Conservation (phyloP, 2,329 filamentous ascomycete genomes). For the Xylariomycetidae sp. region DNA sequence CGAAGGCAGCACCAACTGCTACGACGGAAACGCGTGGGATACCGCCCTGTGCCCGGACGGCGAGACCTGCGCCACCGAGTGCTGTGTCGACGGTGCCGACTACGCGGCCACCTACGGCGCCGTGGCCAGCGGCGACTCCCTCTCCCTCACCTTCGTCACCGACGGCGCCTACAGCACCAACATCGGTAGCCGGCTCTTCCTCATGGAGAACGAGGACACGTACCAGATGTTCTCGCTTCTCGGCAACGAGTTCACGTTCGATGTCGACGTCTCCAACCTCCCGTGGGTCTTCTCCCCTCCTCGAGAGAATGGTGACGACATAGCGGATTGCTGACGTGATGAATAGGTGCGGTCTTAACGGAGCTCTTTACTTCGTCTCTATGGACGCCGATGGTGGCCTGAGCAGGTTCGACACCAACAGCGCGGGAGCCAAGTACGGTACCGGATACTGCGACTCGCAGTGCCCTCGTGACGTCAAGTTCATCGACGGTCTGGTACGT, state of each 20-base stretch:
- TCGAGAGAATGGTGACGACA: background rate
- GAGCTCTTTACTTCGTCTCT: conserved; percentile 53
- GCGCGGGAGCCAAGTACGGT: conserved; percentile 48
- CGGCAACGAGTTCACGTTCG: conserved; percentile 59
- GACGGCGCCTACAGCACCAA: conserved; percentile 35
- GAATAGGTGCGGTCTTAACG: conserved; percentile 54
- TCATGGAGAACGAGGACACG: conserved; percentile 48
- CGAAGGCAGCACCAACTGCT: conserved; percentile 40
- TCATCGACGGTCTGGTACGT: conserved; percentile 38
- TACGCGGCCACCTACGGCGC: conserved; percentile 42
- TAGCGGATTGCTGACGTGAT: conserved; percentile 1
- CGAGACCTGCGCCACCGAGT: conserved; percentile 33
- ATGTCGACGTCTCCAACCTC: conserved; percentile 57
- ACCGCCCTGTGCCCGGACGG: conserved; percentile 29
- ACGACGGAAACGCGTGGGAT: conserved; percentile 37
- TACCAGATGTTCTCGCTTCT: conserved; percentile 56
- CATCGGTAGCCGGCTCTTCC: conserved; percentile 46
- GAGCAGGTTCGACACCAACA: conserved; percentile 39
- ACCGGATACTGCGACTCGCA: conserved; percentile 52
- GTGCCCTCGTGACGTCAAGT: conserved; percentile 45
- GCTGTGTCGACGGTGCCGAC: conserved; percentile 41
- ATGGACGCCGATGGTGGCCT: conserved; percentile 52
- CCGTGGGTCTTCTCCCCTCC: conserved; percentile 12
- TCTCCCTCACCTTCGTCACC: conserved; percentile 48
- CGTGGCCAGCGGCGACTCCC: conserved; percentile 37